Evolutionary conservation across 768 basidiomycete genomes (phyloP).

Genomic region (Clitopilus passeckerianus): DNA sequence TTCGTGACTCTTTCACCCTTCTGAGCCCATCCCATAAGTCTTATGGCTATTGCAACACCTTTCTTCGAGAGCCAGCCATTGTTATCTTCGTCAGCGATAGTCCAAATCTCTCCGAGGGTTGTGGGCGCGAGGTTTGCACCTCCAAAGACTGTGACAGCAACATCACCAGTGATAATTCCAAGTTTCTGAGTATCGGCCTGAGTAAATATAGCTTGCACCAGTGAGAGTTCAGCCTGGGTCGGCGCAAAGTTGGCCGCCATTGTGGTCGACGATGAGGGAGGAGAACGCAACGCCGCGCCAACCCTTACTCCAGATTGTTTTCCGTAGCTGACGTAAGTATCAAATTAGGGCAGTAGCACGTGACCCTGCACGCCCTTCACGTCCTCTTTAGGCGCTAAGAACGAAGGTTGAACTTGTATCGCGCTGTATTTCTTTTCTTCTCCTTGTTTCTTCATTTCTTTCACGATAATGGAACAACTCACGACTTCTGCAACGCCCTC

Average conservation of each 20-base stretch:
- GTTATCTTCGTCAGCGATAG: constrained; percentile 87
- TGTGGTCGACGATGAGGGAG: constrained; percentile 15
- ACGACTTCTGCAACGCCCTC: constrained; percentile 59
- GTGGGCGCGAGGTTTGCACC: constrained; percentile 76
- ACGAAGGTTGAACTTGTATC: constrained; percentile 2
- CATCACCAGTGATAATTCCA: constrained; percentile 85
- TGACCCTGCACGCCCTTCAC: neutral
- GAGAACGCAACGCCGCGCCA: constrained; percentile 1
- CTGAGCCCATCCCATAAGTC: constrained; percentile 92
- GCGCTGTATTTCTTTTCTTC: constrained; percentile 2
- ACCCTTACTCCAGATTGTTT: neutral
- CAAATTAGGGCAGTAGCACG: neutral
- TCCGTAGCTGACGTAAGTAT: neutral
- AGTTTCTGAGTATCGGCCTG: constrained; percentile 74
- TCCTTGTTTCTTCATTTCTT: constrained; percentile 11
- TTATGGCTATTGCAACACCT: constrained; percentile 82
- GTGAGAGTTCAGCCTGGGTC: constrained; percentile 44
- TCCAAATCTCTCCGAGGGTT: constrained; percentile 91
- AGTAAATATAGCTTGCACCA: constrained; percentile 70
- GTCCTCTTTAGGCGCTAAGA: neutral
- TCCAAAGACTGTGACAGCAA: constrained; percentile 82
- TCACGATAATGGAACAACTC: constrained; percentile 60
- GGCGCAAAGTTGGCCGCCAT: constrained; percentile 44
- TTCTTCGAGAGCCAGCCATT: constrained; percentile 89
- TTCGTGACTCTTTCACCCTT: constrained; percentile 66